Base-by-base conservation (phyloP, 345 rosid genomes). In the Leavenworthia alabamica region DNA sequence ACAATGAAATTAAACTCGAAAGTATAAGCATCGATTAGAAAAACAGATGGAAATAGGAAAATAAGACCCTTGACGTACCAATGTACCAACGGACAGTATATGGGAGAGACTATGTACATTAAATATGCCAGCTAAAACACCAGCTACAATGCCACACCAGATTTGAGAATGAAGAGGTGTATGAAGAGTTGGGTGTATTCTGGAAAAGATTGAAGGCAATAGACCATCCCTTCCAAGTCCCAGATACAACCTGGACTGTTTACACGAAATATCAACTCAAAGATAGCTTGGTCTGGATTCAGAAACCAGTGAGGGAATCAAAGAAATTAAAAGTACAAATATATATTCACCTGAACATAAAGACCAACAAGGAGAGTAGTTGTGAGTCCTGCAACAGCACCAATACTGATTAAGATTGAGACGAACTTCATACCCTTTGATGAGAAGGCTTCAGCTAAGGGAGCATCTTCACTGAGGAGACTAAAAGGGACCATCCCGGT, bases 351-450 rank as follows among this genome's bases (percentile, higher is more conserved):
- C 97, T 87, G 97, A 81, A 93, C 99, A 77, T 89, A 93, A 54
- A 93, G 96, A 43, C 99, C 99, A 59, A 93, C 97, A 45, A 90
- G 69, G 57, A 89, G 96, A 44, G 96, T 81, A 8, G 96, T 93
- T 9, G 97, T 86, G 76, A 93, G 95, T 65, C 99, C 99, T 49
- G 95, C 96, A 64, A 90, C 95, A 59, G 99, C 99, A 65, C 90
- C 97, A 19, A 87, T 52, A 71, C 96, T 87, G 75, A 90, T 93
- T 57, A 93, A 73, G 67, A 88, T 6, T 7, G 96, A 83, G 65
- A 84, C 80, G 55, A 68, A 87, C 56, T 90, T 94, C 84, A 90
- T 65, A 61, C 96, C 99, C 86, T 78, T 90, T 7, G 95, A 82
- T 15, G 72, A 63, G 75, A 90, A 90, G 47, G 97, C 96, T 58